These are phyloP conservation scores for Metschnikowia proteae DNA, from an alignment of 805 yeast genomes.

Conservation along the genomic window DNA sequence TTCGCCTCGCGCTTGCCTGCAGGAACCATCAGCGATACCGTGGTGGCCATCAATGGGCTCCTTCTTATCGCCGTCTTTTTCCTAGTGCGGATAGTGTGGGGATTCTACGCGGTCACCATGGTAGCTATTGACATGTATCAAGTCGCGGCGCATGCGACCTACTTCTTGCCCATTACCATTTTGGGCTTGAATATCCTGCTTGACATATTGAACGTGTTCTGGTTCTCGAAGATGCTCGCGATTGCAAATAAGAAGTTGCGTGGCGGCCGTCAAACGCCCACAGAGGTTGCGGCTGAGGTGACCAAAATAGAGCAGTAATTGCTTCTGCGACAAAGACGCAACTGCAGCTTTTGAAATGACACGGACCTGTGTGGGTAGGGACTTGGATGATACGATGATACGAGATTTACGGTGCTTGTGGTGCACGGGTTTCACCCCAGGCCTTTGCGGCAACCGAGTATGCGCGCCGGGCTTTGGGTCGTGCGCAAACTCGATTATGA, in stretches of 20 bases:
- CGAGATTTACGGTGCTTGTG: background rate
- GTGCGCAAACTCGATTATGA: slow-evolving; percentile 5
- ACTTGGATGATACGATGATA: too few relatives aligned
- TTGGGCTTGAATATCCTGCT: slow-evolving; percentile 59
- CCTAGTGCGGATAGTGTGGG: slow-evolving; percentile 79
- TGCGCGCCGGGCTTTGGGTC: slow-evolving; percentile 4
- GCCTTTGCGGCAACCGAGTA: slow-evolving; percentile 3
- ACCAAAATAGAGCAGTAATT: slow-evolving; percentile 9
- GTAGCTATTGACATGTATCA: slow-evolving; percentile 47
- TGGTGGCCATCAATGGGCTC: slow-evolving; percentile 67
- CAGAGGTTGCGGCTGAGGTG: slow-evolving; percentile 6
- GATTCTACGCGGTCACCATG: slow-evolving; percentile 62
- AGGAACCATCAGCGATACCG: slow-evolving; percentile 52
- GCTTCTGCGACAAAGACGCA: background rate
- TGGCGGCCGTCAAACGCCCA: slow-evolving; percentile 6
- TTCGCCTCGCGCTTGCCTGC: slow-evolving; percentile 74
- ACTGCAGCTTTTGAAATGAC: background rate
- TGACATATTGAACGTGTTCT: slow-evolving; percentile 65
- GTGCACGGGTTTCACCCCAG: background rate
- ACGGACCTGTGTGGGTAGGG: too few relatives aligned
- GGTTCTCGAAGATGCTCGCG: slow-evolving; percentile 85
- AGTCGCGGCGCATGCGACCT: slow-evolving; percentile 44
- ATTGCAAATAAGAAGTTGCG: slow-evolving; percentile 58
- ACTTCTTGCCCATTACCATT: slow-evolving; percentile 46
- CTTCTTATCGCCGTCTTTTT: slow-evolving; percentile 68